Conservation (phyloP, 2,329 filamentous ascomycete genomes). For the Penicillium frequentans region DNA sequence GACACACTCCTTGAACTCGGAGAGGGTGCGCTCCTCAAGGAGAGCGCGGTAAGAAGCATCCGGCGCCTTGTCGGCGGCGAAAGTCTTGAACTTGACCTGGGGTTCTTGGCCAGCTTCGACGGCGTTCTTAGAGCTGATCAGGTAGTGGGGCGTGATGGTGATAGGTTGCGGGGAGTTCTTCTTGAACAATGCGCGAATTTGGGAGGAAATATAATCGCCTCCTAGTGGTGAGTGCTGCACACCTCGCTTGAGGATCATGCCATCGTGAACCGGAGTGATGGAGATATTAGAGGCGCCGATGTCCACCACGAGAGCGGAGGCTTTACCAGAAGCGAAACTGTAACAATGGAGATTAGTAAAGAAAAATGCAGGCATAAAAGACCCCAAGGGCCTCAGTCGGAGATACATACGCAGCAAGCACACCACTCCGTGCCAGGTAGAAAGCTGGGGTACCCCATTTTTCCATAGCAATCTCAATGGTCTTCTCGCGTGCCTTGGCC, state of each 20-base stretch:
- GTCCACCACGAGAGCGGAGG: slow-evolving; percentile 88
- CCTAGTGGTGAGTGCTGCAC: slow-evolving; percentile 82
- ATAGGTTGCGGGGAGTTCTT: slow-evolving; percentile 66
- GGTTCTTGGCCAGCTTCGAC: slow-evolving; percentile 83
- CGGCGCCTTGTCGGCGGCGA: slow-evolving; percentile 58
- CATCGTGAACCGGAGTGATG: slow-evolving; percentile 89
- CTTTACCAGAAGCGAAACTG: slow-evolving; percentile 85
- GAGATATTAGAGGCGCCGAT: slow-evolving; percentile 86
- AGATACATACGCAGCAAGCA: slow-evolving; percentile 68
- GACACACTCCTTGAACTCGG: slow-evolving; percentile 96
- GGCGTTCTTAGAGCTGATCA: slow-evolving; percentile 81
- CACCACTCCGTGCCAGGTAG: slow-evolving; percentile 85
- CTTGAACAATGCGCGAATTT: slow-evolving; percentile 79
- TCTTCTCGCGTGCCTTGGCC: slow-evolving; percentile 84
- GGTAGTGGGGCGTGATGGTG: slow-evolving; percentile 78
- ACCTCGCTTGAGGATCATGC: slow-evolving; percentile 88
- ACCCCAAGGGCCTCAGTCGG: not conserved
- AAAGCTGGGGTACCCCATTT: slow-evolving; percentile 94
- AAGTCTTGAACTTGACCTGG: slow-evolving; percentile 72
- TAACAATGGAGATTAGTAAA: not conserved
- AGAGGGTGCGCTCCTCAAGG: slow-evolving; percentile 89
- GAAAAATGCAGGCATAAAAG: not conserved
- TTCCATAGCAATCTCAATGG: slow-evolving; percentile 95
- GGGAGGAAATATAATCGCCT: slow-evolving; percentile 85
- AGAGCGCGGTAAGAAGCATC: slow-evolving; percentile 73